phyloP scores from a whole-genome alignment of 1,284 basidiomycete species.

The Ustilago curta region DNA sequence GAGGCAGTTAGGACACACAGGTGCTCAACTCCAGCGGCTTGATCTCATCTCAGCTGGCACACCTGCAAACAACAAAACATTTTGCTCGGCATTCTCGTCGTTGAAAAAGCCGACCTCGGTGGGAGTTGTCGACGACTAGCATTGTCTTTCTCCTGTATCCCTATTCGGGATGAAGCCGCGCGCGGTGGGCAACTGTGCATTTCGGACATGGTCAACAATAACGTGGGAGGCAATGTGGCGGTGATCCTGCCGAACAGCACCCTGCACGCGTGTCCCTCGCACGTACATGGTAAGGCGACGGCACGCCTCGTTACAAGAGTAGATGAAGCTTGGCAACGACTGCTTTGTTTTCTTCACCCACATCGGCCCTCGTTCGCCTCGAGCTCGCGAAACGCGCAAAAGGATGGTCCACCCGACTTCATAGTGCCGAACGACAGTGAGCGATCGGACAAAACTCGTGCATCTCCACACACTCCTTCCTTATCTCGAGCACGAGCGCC shows the following conservation, averaged over 20 bases:
- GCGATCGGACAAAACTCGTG: constrained; percentile 6
- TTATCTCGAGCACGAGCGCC: constrained; percentile 13
- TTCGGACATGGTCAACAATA: constrained; percentile 17
- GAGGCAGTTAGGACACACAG: too few species aligned
- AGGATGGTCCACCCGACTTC: neutral
- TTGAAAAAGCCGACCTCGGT: too few species aligned
- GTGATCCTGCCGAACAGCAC: constrained; percentile 4
- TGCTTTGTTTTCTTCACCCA: constrained; percentile 23
- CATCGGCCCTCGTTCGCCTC: neutral
- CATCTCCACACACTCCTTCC: constrained; percentile 22
- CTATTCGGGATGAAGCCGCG: constrained; percentile 8
- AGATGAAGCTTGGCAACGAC: constrained; percentile 10
- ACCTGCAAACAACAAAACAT: too few species aligned
- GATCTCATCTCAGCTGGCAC: too few species aligned
- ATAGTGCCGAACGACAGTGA: constrained; percentile 14
- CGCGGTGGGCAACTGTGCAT: neutral
- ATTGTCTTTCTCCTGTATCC: constrained; percentile 1
- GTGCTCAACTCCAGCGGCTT: too few species aligned
- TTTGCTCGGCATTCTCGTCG: too few species aligned
- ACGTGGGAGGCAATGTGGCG: constrained; percentile 1
- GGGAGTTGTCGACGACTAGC: neutral
- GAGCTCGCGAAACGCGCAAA: neutral
- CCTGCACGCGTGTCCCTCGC: neutral
- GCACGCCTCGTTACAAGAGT: neutral
- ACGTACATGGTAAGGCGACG: neutral